These are phyloP conservation scores for Yamagishiella unicocca DNA, from an alignment of 139 green algal species.

Conservation along the genomic window DNA sequence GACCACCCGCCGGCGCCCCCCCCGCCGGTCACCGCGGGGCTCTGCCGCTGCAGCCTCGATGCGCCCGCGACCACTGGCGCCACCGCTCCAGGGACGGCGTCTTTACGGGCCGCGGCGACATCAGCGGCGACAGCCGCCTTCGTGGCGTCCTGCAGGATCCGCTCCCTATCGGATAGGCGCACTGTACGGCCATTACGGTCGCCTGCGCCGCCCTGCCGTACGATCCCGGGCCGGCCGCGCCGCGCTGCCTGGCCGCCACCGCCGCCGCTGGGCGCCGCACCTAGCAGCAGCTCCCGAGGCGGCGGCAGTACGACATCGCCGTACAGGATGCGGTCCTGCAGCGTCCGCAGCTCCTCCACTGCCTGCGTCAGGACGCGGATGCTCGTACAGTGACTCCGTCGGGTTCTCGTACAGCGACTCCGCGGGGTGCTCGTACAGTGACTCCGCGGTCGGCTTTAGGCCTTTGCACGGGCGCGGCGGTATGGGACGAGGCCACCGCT, in stretches of 20 bases:
- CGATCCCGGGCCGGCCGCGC: not conserved
- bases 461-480: too few relatives aligned
- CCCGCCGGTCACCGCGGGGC: not conserved
- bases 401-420: too few relatives aligned
- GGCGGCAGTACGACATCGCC: slow-evolving; percentile 28
- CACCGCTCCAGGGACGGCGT: too few relatives aligned
- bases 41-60: not conserved
- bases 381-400: too few relatives aligned
- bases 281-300: slow-evolving; percentile 4
- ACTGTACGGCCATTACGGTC: slow-evolving; percentile 3
- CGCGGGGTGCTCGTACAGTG: too few relatives aligned
- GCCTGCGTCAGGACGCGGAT: too few relatives aligned
- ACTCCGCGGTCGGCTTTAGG: too few relatives aligned
- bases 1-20: not conserved
- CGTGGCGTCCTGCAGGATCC: not conserved
- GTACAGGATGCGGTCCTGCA: slow-evolving; percentile 24
- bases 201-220: not conserved
- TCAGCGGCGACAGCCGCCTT: not conserved
- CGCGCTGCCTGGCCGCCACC: too few relatives aligned
- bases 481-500: too few relatives aligned
- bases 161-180: not conserved
- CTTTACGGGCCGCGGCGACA: too few relatives aligned
- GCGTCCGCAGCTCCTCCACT: slow-evolving; percentile 1
- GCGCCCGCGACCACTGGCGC: too few relatives aligned
- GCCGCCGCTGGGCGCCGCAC: too few relatives aligned